phyloP scores from a whole-genome alignment of 2,329 filamentous ascomycete genomes.

The Sporothrix pallida region DNA sequence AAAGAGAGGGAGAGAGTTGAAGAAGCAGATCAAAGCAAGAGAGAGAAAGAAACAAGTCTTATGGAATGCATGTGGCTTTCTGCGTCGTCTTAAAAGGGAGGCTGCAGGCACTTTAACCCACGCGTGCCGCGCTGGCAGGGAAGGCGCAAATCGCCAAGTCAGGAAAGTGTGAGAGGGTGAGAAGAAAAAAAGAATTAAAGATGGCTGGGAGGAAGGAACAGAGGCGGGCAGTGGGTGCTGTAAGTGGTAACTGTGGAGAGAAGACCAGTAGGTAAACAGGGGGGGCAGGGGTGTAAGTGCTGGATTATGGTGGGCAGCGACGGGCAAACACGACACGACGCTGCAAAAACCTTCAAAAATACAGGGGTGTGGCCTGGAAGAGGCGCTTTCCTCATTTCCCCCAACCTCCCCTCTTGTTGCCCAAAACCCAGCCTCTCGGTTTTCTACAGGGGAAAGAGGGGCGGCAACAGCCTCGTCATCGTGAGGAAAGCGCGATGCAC shows the following conservation, averaged over 20 bases:
- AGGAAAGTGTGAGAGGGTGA: slow-evolving; percentile 8
- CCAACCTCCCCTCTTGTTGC: slow-evolving; percentile 30
- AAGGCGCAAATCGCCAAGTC: slow-evolving; percentile 24
- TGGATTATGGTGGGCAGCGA: background rate
- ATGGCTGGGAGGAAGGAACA: slow-evolving; percentile 30
- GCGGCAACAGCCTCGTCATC: slow-evolving; percentile 22
- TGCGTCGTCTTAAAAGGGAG: slow-evolving; percentile 32
- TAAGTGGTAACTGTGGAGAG: slow-evolving; percentile 26
- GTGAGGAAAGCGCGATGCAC: slow-evolving; percentile 10
- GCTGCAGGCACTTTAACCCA: slow-evolving; percentile 28
- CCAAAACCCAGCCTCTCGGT: slow-evolving; percentile 31
- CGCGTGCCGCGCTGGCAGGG: slow-evolving; percentile 20
- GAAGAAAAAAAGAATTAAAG: slow-evolving; percentile 22
- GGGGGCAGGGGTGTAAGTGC: background rate
- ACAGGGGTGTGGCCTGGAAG: slow-evolving; percentile 26
- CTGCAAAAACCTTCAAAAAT: slow-evolving; percentile 8
- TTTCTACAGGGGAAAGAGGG: slow-evolving; percentile 27
- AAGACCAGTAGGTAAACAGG: slow-evolving; percentile 18
- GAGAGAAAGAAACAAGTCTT: background rate
- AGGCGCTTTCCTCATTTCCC: slow-evolving; percentile 30
- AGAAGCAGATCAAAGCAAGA: slow-evolving; percentile 21
- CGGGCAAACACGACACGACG: slow-evolving; percentile 1
- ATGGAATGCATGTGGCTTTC: slow-evolving; percentile 27
- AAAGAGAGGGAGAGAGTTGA: slow-evolving; percentile 5
- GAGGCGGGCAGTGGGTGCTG: slow-evolving; percentile 19